phyloP scores from a whole-genome alignment of 1,139 yeast genomes.

The Taphrina communis region DNA sequence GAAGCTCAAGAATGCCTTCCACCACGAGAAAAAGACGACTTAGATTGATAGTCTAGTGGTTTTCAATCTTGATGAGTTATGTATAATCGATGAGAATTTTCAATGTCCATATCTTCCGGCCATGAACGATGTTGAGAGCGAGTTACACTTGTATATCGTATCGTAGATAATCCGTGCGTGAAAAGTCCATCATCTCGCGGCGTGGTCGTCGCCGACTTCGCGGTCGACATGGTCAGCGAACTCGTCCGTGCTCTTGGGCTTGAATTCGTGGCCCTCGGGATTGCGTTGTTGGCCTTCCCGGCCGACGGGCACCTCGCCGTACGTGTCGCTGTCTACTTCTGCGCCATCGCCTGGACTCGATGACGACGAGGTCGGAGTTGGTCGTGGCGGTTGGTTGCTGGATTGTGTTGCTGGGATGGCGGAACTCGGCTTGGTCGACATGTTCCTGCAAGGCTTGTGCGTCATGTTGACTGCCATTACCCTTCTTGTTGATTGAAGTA shows the following conservation, averaged over 20 bases:
- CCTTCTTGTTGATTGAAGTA: not conserved
- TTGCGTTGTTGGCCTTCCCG: conserved; percentile 10
- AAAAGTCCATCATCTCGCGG: not conserved
- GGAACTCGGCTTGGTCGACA: conserved; percentile 23
- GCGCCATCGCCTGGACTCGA: not conserved
- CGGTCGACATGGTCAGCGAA: conserved; percentile 17
- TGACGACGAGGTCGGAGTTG: not conserved
- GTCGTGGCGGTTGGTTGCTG: conserved; percentile 10
- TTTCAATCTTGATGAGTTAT: too few relatives aligned
- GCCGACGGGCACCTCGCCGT: conserved; percentile 23
- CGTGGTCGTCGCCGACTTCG: conserved; percentile 26
- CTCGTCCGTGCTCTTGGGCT: conserved; percentile 18
- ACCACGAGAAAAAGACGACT: conserved; percentile 18
- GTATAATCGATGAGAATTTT: too few relatives aligned
- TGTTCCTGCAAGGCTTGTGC: not conserved
- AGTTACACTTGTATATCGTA: too few relatives aligned
- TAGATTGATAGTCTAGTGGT: not conserved
- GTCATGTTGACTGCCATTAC: not conserved
- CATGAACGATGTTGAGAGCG: too few relatives aligned
- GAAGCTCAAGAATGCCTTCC: conserved; percentile 13
- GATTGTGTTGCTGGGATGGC: conserved; percentile 29
- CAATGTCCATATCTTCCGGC: too few relatives aligned
- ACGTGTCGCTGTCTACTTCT: conserved; percentile 17
- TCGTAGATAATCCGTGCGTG: too few relatives aligned
- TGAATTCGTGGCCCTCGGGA: not conserved